These are phyloP conservation scores for Dinochytrium kinnereticum DNA, from an alignment of 371 early-diverging fungal genomes.

Conservation along the genomic window DNA sequence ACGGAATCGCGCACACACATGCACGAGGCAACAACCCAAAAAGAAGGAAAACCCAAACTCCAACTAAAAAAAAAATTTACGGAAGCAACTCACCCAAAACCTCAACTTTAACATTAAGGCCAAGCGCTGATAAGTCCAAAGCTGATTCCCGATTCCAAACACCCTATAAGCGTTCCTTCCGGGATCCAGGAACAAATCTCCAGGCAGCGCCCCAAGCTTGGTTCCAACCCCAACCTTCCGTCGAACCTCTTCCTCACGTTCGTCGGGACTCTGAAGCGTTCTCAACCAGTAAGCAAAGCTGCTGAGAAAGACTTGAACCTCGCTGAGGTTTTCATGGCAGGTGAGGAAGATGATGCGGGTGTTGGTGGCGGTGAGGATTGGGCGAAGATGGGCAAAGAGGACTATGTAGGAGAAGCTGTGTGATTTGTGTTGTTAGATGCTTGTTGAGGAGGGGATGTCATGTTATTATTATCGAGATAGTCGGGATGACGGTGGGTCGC, in stretches of 20 bases:
- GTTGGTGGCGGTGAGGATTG: background rate
- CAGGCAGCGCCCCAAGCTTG: background rate
- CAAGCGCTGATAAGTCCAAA: background rate
- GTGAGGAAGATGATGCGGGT: slow-evolving; percentile 20
- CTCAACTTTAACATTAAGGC: background rate
- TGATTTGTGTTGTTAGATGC: too few relatives aligned
- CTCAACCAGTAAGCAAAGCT: slow-evolving; percentile 23
- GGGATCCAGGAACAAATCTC: slow-evolving; percentile 19
- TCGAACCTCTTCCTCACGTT: background rate
- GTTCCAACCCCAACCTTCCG: background rate
- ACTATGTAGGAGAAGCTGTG: slow-evolving; percentile 16
- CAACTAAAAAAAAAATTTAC: background rate
- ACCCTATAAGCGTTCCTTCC: background rate
- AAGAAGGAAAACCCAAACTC: background rate
- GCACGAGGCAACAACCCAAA: background rate
- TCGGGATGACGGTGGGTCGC: too few relatives aligned
- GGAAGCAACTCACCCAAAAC: background rate
- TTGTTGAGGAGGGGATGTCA: background rate
- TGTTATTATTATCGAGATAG: too few relatives aligned
- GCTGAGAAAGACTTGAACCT: slow-evolving; percentile 16
- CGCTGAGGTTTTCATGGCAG: slow-evolving; percentile 25
- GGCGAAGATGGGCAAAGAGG: slow-evolving; percentile 16
- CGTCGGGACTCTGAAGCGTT: background rate
- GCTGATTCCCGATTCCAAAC: slow-evolving; percentile 10
- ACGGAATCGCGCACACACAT: too few relatives aligned